These are phyloP conservation scores for Beauveria sp. DNA, from an alignment of 2,329 filamentous ascomycete species.

Conservation along the genomic window DNA sequence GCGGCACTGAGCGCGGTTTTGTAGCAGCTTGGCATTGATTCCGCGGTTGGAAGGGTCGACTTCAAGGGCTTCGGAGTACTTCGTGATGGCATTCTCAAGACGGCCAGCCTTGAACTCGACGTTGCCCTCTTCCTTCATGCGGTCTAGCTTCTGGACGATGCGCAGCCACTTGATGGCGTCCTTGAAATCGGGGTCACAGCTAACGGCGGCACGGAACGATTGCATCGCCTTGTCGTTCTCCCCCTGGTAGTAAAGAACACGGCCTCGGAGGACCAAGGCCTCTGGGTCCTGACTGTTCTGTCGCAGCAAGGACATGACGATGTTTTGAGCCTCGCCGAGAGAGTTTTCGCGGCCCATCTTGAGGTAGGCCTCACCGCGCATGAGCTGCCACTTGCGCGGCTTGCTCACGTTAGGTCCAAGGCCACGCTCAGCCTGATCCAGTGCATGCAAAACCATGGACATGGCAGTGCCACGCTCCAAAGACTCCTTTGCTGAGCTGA, in stretches of 20 bases:
- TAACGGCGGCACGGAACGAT: conserved; percentile 83
- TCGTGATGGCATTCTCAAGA: conserved; percentile 72
- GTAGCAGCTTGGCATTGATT: conserved; percentile 89
- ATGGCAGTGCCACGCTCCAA: conserved; percentile 68
- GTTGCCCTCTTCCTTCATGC: conserved; percentile 93
- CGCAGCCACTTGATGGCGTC: conserved; percentile 83
- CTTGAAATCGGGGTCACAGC: conserved; percentile 84
- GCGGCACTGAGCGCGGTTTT: conserved; percentile 84
- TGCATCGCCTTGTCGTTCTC: conserved; percentile 93
- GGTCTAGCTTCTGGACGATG: conserved; percentile 83
- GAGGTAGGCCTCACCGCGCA: conserved; percentile 85
- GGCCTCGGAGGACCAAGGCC: conserved; percentile 80
- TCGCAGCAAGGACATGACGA: conserved; percentile 80
- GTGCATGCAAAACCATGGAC: conserved; percentile 85
- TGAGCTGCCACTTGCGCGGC: conserved; percentile 87
- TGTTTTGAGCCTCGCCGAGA: conserved; percentile 83
- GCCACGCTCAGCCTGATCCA: conserved; percentile 81
- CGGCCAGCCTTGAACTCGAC: conserved; percentile 77
- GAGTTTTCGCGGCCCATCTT: conserved; percentile 89
- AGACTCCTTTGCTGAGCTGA: conserved; percentile 71
- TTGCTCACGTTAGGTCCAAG: conserved; percentile 68
- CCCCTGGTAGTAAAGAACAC: conserved; percentile 81
- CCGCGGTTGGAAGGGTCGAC: conserved; percentile 84
- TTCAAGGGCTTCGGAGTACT: conserved; percentile 74
- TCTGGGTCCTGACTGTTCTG: conserved; percentile 89